These are phyloP conservation scores for Naganishia onofrii DNA, from an alignment of 768 basidiomycete genomes.

Conservation along the genomic window DNA sequence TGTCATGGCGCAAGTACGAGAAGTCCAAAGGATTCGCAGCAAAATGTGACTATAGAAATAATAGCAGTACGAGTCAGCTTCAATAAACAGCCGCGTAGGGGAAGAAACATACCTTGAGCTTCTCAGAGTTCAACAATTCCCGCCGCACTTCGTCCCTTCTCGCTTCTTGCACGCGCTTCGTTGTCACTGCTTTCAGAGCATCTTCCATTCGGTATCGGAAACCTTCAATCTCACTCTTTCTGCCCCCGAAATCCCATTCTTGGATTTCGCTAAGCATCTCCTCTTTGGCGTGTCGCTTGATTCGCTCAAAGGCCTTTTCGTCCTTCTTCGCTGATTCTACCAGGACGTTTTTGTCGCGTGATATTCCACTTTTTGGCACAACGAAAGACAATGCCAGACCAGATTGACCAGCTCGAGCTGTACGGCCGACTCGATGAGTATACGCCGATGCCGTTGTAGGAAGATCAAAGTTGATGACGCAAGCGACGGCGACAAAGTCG, in stretches of 20 bases:
- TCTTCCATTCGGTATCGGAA: constrained; percentile 99
- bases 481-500: constrained; percentile 94
- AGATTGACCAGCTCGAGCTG: constrained; percentile 89
- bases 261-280: constrained; percentile 63
- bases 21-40: constrained; percentile 93
- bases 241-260: constrained; percentile 84
- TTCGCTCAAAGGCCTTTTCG: constrained; percentile 70
- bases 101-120: constrained; percentile 73
- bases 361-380: constrained; percentile 56
- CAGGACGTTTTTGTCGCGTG: constrained; percentile 61
- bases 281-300: constrained; percentile 68
- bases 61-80: neutral
- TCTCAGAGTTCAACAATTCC: constrained; percentile 92
- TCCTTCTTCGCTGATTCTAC: constrained; percentile 71
- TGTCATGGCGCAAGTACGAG: constrained; percentile 89
- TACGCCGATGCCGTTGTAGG: constrained; percentile 82
- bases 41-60: constrained; percentile 74
- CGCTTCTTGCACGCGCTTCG: constrained; percentile 81
- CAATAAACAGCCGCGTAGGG: neutral
- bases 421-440: constrained; percentile 92
- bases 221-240: constrained; percentile 85
- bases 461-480: constrained; percentile 98
- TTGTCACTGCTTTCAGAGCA: constrained; percentile 81
- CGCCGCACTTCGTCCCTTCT: constrained; percentile 87
- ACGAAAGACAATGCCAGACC: constrained; percentile 90